These are phyloP conservation scores for Guadua angustifolia DNA, from an alignment of 176 grass and related monocot species.

Conservation along the genomic window DNA sequence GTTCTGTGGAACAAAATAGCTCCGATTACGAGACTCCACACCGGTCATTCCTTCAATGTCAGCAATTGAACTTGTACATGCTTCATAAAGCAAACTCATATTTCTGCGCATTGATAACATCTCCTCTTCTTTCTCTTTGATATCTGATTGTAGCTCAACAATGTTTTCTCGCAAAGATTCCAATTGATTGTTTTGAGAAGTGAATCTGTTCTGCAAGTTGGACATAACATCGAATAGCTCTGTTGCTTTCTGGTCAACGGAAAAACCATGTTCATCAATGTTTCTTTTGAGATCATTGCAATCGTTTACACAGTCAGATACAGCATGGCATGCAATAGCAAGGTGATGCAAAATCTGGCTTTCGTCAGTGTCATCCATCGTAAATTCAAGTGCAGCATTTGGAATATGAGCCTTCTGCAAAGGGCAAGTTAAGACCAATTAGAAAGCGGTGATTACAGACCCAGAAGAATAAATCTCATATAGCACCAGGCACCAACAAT, in stretches of 20 bases:
- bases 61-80: constrained; percentile 67
- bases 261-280: constrained; percentile 71
- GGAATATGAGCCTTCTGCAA: constrained; percentile 61
- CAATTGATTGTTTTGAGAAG: constrained; percentile 56
- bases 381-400: constrained; percentile 51
- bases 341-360: constrained; percentile 64
- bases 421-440: constrained; percentile 42
- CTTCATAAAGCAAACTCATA: constrained; percentile 74
- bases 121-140: constrained; percentile 70
- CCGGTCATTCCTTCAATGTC: constrained; percentile 63
- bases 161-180: constrained; percentile 63
- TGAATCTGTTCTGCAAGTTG: constrained; percentile 53
- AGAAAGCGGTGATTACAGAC: constrained; percentile 31
- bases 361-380: constrained; percentile 58
- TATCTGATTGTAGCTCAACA: constrained; percentile 53
- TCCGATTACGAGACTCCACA: constrained; percentile 32
- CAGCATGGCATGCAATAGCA: constrained; percentile 48
- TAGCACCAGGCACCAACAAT: constrained; percentile 8
- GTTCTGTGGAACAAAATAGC: constrained; percentile 40
- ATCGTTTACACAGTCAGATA: constrained; percentile 69
- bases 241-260: constrained; percentile 66
- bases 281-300: constrained; percentile 73
- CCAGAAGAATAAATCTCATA: constrained; percentile 21
- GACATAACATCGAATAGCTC: constrained; percentile 67
- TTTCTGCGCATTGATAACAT: constrained; percentile 57